Percentiles rank a stretch among this genome's conserved stretches.
These are phyloP conservation scores for Cajanus cajan DNA, from an alignment of 306 rosid species.

Conservation along the genomic window DNA sequence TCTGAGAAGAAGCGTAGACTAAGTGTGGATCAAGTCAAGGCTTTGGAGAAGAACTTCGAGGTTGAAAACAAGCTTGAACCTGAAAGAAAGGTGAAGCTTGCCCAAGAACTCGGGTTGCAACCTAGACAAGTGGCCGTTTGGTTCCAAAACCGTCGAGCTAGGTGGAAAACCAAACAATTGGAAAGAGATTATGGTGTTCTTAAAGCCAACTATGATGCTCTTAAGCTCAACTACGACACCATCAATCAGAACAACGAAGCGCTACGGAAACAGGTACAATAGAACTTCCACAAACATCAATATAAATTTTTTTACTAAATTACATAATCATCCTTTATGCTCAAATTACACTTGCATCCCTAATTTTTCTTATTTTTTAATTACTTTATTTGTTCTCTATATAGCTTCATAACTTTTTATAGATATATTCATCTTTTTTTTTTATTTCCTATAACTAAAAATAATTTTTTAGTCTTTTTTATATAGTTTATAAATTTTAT, in stretches of 20 bases:
- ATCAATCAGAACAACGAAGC: constrained; percentile 66
- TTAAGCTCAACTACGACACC: constrained; percentile 48
- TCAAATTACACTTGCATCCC: too few relatives aligned
- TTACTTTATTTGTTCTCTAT: too few relatives aligned
- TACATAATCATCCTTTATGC: too few relatives aligned
- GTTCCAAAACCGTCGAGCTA: constrained; percentile 90
- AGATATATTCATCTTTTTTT: too few relatives aligned
- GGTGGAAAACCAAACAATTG: constrained; percentile 85
- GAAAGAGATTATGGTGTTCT: constrained; percentile 77
- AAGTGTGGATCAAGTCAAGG: constrained; percentile 73
- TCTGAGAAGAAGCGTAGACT: constrained; percentile 72
- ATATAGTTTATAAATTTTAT: too few relatives aligned
- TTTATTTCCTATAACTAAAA: too few relatives aligned
- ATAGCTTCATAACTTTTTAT: too few relatives aligned
- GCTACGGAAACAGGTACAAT: constrained; percentile 51
- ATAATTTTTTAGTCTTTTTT: too few relatives aligned
- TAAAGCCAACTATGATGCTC: constrained; percentile 55
- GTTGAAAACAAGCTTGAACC: constrained; percentile 93
- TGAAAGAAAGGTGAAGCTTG: constrained; percentile 73
- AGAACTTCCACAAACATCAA: too few relatives aligned
- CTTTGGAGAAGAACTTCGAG: constrained; percentile 82
- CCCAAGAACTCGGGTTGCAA: constrained; percentile 77
- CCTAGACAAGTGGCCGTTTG: constrained; percentile 84
- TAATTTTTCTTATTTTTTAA: too few relatives aligned
- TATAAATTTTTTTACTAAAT: too few relatives aligned